Evolutionary conservation across 2,329 filamentous ascomycete genomes (phyloP), one percentile per base, ranked within the genome.

Genomic region (Penicillium sp.): DNA sequence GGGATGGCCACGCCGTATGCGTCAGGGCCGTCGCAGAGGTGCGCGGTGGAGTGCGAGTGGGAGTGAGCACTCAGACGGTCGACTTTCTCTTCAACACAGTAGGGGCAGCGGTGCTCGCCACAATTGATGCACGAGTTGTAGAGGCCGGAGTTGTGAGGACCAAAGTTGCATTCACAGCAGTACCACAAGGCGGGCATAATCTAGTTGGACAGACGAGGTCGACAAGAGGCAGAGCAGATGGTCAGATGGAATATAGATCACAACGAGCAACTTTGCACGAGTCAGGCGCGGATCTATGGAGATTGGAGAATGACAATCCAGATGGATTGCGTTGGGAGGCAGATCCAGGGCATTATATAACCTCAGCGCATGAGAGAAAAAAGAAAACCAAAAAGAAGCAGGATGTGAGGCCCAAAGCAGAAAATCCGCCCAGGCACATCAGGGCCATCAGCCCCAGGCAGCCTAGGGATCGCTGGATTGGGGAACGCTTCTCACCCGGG

Each of bases 161-260:
- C 64, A 33, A 56, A 58, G 20, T 41, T 36, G 49, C 64, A 67
- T 4, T 45, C 29, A 33, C 62, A 65, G 47, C 64, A 67, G 41
- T 58, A 59, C 64, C 64, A 67, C 16, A 58, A 35, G 9, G 45
- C 46, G 20, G 52, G 33, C 51, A 54, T 56, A 10, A 9, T 41
- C 1, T 27, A 9, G 25, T 27, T 2, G 18, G 32, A 28, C 30
- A 29, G 25, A 27, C 33, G 19, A 4, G 18, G 28, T 32, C 21
- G 25, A n/a, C 3, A 14, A 27, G 13, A n/a, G 11, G 25, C 25
- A 18, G 19, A 10, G 9, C 7, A n/a, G 25, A 35, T 23, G 7
- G 9, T 29, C 16, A 15, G 18, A 7, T 23, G 8, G 3, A 31
- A 18, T 17, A 33, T 3, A 17, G 13, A 16, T 16, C 3, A 18